Evolutionary conservation across 2,329 filamentous ascomycete genomes (phyloP).

Genomic region (Zalaria sp.): DNA sequence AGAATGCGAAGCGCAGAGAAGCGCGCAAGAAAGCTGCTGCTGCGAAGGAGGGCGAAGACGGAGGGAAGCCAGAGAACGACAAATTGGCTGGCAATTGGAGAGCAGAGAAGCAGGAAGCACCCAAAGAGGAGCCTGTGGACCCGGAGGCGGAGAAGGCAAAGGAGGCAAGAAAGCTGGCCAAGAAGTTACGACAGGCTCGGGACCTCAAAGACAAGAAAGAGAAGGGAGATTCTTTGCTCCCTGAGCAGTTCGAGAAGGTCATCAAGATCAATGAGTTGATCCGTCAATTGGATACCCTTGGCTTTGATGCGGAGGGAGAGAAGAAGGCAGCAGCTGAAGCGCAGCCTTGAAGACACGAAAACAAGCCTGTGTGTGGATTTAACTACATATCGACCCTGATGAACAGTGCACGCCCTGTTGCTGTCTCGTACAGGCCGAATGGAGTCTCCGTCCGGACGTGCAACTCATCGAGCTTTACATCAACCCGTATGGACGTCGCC

Average conservation of each 20-base stretch:
- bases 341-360: not conserved
- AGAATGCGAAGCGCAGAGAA: constrained; percentile 73
- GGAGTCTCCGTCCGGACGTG: constrained; percentile 28
- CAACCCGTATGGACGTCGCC: constrained; percentile 4
- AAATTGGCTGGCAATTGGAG: not conserved
- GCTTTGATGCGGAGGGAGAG: constrained; percentile 69
- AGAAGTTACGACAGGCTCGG: constrained; percentile 87
- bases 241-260: constrained; percentile 93
- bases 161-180: constrained; percentile 79
- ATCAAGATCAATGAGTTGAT: constrained; percentile 94
- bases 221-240: constrained; percentile 65
- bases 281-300: constrained; percentile 70
- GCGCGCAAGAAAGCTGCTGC: constrained; percentile 47
- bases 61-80: constrained; percentile 9
- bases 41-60: constrained; percentile 27
- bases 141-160: constrained; percentile 73
- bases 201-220: constrained; percentile 88
- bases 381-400: too few relatives aligned
- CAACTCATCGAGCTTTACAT: constrained; percentile 23
- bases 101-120: not conserved
- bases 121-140: constrained; percentile 38
- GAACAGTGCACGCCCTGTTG: too few relatives aligned
- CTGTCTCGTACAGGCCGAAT: constrained; percentile 30
- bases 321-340: constrained; percentile 24
- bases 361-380: too few relatives aligned